These are phyloP conservation scores for Trichoderma sp. DNA, from an alignment of 2,329 filamentous ascomycete species.

Conservation along the genomic window DNA sequence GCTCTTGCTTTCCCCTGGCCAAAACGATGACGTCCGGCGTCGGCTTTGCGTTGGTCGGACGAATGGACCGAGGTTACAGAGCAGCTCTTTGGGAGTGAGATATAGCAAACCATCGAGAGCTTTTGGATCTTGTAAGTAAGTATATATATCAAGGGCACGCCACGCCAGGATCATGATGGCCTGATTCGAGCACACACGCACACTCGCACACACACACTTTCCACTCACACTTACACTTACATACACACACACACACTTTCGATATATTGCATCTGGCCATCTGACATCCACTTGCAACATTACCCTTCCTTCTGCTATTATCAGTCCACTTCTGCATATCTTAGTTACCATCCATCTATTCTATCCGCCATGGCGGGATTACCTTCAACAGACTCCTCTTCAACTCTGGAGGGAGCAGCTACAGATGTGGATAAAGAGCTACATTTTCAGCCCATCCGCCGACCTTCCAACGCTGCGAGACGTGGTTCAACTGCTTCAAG, in stretches of 20 bases:
- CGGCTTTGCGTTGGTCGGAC: background rate
- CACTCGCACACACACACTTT: slow-evolving; percentile 6
- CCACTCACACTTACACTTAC: background rate
- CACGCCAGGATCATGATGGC: background rate
- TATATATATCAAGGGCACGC: slow-evolving; percentile 15
- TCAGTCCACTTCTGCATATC: background rate
- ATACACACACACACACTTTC: background rate
- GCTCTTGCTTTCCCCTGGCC: background rate
- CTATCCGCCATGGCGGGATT: background rate
- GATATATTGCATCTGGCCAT: background rate
- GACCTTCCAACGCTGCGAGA: background rate
- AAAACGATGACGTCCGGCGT: slow-evolving; percentile 2
- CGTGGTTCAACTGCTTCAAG: background rate
- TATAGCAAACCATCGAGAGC: background rate
- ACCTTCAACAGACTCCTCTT: background rate
- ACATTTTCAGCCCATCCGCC: background rate
- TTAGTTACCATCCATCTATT: background rate
- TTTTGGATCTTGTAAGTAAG: background rate
- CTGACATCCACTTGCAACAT: background rate
- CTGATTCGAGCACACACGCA: slow-evolving; percentile 16
- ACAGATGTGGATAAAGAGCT: background rate
- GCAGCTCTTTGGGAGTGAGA: background rate
- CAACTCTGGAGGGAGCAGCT: background rate
- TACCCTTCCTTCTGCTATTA: background rate
- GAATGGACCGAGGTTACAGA: slow-evolving; percentile 21